A percentile compares a stretch with the other conserved stretches of the same genome.
Evolutionary conservation across 2,329 filamentous ascomycete species (phyloP).

Genomic region (Apiospora arundinis): DNA sequence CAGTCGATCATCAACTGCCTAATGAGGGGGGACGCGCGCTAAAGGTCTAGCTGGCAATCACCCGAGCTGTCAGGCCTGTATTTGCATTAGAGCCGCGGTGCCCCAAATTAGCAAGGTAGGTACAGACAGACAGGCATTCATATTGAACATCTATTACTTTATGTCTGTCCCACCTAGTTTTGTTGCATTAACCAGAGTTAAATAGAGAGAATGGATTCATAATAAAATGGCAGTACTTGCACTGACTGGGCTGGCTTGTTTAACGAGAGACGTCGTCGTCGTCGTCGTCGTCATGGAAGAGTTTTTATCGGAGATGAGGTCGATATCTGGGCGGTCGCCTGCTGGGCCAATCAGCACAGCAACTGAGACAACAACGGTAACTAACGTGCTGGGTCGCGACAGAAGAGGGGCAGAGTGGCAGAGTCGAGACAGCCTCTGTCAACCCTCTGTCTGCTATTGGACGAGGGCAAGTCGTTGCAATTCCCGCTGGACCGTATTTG

Average conservation of each 20-base stretch:
- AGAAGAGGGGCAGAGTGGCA: slow-evolving; percentile 7
- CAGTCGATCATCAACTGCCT: neutral
- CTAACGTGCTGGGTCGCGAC: neutral
- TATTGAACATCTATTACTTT: too few relatives aligned
- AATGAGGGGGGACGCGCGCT: slow-evolving; percentile 13
- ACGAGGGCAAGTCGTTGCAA: neutral
- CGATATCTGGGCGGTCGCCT: neutral
- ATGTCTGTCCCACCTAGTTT: too few relatives aligned
- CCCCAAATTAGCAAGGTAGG: neutral
- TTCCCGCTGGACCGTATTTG: neutral
- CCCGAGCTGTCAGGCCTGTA: slow-evolving; percentile 16
- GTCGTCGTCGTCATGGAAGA: neutral
- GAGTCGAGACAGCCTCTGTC: neutral
- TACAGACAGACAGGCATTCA: too few relatives aligned
- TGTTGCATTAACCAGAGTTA: neutral
- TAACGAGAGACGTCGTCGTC: neutral
- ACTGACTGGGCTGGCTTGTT: neutral
- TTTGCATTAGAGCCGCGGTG: slow-evolving; percentile 9
- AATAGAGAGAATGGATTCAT: neutral
- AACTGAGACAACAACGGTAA: neutral
- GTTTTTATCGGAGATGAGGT: neutral
- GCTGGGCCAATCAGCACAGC: neutral
- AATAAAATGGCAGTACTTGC: neutral
- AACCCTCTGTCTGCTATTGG: neutral
- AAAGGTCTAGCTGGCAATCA: slow-evolving; percentile 9